phyloP scores from a whole-genome alignment of 768 basidiomycete genomes.

The Galerina sulciceps region DNA sequence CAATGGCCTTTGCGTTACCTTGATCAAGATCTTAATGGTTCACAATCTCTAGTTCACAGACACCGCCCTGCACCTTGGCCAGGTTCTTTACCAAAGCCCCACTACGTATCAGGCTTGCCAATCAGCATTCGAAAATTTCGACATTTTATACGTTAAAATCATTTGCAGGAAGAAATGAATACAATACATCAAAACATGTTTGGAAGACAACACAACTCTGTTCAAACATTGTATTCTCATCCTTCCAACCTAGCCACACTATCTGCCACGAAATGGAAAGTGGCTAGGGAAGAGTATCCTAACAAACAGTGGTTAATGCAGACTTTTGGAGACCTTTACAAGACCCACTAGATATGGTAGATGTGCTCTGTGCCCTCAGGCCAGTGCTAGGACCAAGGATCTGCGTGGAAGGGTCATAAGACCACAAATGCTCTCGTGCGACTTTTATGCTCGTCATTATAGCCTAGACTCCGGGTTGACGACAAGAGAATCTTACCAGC shows the following conservation, averaged over 20 bases:
- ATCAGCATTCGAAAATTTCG: conserved; percentile 17
- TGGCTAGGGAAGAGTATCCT: conserved; percentile 50
- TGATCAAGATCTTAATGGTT: conserved; percentile 15
- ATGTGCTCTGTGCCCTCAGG: neutral
- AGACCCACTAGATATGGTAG: conserved; percentile 12
- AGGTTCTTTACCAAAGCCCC: conserved; percentile 20
- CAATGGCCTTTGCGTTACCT: conserved; percentile 17
- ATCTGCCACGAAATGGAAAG: conserved; percentile 55
- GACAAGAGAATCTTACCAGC: conserved; percentile 27
- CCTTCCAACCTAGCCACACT: conserved; percentile 56
- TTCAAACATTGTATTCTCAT: conserved; percentile 16
- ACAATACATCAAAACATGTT: neutral
- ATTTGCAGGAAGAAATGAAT: neutral
- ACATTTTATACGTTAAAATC: conserved; percentile 20
- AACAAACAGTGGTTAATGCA: neutral
- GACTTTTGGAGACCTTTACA: neutral
- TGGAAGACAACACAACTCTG: neutral
- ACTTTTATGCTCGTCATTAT: conserved; percentile 29
- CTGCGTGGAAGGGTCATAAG: conserved; percentile 49
- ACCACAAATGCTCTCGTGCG: conserved; percentile 51
- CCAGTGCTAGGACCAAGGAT: conserved; percentile 43
- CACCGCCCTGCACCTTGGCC: neutral
- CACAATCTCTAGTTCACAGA: conserved; percentile 17
- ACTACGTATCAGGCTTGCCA: conserved; percentile 26
- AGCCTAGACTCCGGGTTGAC: neutral